Percentiles rank a stretch among this genome's conserved stretches.
Evolutionary conservation across 129 eudicot species (phyloP).

Genomic region (Pittosporum tobira): DNA sequence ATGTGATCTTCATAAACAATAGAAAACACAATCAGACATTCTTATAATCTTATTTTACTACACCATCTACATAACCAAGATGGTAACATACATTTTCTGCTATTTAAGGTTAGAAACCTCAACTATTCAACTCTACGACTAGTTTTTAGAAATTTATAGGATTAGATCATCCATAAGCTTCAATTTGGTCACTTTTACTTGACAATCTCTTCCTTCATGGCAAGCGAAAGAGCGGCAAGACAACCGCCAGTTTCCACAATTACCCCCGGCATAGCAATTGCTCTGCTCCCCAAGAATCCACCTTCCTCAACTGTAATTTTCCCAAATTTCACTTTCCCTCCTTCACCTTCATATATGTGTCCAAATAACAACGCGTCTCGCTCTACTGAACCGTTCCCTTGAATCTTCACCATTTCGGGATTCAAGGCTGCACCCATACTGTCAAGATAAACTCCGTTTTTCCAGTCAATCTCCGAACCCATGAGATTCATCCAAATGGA

Average conservation of each 20-base stretch:
- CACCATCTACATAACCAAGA: too few relatives aligned
- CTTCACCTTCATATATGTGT: slow-evolving; percentile 83
- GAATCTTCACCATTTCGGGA: slow-evolving; percentile 83
- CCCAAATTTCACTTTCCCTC: slow-evolving; percentile 80
- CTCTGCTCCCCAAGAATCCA: slow-evolving; percentile 77
- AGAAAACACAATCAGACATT: too few relatives aligned
- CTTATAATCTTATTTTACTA: too few relatives aligned
- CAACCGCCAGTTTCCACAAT: slow-evolving; percentile 56
- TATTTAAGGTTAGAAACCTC: too few relatives aligned
- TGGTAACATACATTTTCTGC: too few relatives aligned
- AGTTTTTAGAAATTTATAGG: too few relatives aligned
- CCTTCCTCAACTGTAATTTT: slow-evolving; percentile 65
- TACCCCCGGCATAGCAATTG: slow-evolving; percentile 80
- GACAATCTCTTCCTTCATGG: slow-evolving; percentile 64
- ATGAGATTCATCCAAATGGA: slow-evolving; percentile 65
- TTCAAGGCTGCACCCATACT: slow-evolving; percentile 78
- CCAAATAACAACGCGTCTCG: slow-evolving; percentile 69
- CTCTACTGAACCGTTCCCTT: slow-evolving; percentile 63
- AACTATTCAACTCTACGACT: too few relatives aligned
- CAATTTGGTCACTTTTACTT: too few relatives aligned
- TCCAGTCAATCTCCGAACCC: slow-evolving; percentile 48
- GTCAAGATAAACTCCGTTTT: slow-evolving; percentile 61
- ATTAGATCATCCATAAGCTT: too few relatives aligned
- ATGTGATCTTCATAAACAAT: too few relatives aligned
- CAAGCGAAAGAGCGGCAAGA: slow-evolving; percentile 56